A percentile compares a stretch with the other conserved stretches of the same genome.
Evolutionary conservation across 225 moss, liverwort and hornwort species (phyloP).

Genomic region (Takakia lepidozioides): DNA sequence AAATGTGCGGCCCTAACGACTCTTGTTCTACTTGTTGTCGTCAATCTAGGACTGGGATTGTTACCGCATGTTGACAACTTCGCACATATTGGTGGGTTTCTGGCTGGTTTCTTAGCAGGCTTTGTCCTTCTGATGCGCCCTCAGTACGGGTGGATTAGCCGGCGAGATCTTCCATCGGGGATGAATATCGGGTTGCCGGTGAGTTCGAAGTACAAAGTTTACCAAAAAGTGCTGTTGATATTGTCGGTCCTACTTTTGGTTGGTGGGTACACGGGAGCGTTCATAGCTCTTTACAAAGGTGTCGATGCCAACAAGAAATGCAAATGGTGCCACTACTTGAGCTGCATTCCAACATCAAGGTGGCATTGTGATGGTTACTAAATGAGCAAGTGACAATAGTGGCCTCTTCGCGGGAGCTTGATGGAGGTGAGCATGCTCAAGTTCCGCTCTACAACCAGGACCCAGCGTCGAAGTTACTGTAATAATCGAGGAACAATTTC

Average conservation of each 20-base stretch:
- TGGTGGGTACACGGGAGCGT: constrained; percentile 32
- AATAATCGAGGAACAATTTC: too few species aligned
- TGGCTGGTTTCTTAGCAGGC: constrained; percentile 31
- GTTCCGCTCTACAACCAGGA: too few species aligned
- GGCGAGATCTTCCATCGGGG: constrained; percentile 34
- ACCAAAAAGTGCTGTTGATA: constrained; percentile 48
- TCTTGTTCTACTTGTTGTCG: constrained; percentile 20
- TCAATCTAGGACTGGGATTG: constrained; percentile 36
- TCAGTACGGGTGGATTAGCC: constrained; percentile 55
- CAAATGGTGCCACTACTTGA: constrained; percentile 84
- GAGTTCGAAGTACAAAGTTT: constrained; percentile 32
- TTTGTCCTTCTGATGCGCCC: constrained; percentile 32
- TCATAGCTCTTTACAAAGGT: constrained; percentile 38
- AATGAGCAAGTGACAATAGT: too few species aligned
- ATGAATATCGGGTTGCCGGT: constrained; percentile 41
- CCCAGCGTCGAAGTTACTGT: too few species aligned
- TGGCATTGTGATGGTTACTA: constrained; percentile 87
- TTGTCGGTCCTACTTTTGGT: constrained; percentile 42
- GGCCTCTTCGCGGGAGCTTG: too few species aligned
- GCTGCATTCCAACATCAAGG: constrained; percentile 60
- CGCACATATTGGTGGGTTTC: constrained; percentile 34
- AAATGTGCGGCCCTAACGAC: constrained; percentile 19
- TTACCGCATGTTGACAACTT: constrained; percentile 54
- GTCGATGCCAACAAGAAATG: constrained; percentile 51
- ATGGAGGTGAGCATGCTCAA: too few species aligned